Base-by-base conservation (phyloP, 495 filamentous ascomycete species). In the Penicillium pancosmium region DNA sequence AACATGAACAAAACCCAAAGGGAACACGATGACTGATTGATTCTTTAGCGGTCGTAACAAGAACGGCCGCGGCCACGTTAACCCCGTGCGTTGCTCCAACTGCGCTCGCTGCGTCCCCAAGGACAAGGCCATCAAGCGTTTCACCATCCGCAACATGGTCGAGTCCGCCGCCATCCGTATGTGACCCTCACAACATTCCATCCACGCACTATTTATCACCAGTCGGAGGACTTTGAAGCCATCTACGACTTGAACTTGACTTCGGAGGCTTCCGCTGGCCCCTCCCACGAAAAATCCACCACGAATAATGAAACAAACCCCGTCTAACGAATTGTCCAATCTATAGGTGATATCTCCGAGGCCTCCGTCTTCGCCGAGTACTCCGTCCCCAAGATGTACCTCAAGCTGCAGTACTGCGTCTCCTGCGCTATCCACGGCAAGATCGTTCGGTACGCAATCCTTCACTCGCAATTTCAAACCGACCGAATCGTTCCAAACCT, bases 71-170 rank as follows among this genome's bases (percentile, higher is more conserved):
- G 94, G 94, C 80, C 94, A 98, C 84, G 93, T 96, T 78, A 97
- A 97, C 87, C 94, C 94, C 65, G 96, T 99, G 80, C 90, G 94
- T 72, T 99, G 94, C 91, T 96, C 91, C 83, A 99, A 99, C 90
- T 99, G 94, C 89, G 95, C 92, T 75, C 88, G 94, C 85, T 99
- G 94, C 89, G 94, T 90, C 41, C 94, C 94, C 74, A 99, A 99
- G 88, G 94, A 99, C 76, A 99, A 99, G 88, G 95, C 94, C 69
- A 98, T 99, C 85, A 99, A 99, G 92, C 86, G 94, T 81, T 99
- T 99, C 86, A 99, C 94, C 78, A 98, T 99, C 87, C 88, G 94
- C 78, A 98, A 98, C 88, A 98, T 98, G 95, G 94, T 99, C 65
- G 94, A 99, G 83, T 96, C 92, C 61, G 94, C 94, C 67, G 94